Base-by-base conservation (phyloP, 139 green algal genomes). In the Micractinium conductrix region DNA sequence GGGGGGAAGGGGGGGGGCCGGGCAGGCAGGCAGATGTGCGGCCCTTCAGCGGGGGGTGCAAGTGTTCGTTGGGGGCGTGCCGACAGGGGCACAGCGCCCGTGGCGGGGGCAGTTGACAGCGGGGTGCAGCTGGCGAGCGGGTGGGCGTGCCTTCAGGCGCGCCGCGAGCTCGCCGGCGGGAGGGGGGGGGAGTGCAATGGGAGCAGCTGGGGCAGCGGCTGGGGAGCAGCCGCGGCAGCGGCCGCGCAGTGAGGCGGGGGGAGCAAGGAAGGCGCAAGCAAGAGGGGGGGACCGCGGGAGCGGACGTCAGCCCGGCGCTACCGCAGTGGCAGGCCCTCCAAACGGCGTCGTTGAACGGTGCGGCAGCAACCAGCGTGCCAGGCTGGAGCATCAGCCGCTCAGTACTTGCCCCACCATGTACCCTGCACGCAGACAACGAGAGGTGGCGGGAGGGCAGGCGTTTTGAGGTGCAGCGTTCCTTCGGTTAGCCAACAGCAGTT, bases 391-490 rank as follows among this genome's bases (percentile, higher is more conserved):
- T n/a, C n/a, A n/a, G 12, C 9, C 72, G 30, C 48, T 79, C 72
- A 79, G 44, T 79, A 79, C 72, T 79, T 79, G 72, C 72, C 72
- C 72, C 72, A 79, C 44, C 72, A 79, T 16, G 72, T 79, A 44
- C 44, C 44, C n/a, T n/a, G n/a, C n/a, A n/a, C n/a, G n/a, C n/a
- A n/a, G n/a, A n/a, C n/a, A n/a, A n/a, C n/a, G n/a, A 60, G 17
- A 60, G 14, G 50, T 17, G 17, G 14, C 50, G 17, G 50, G 50
- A 60, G 17, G 50, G 17, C 14, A 14, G 14, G 50, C 50, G 50
- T 60, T 60, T 26, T 17, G 14, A 26, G 50, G 14, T 60, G 14
- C 17, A n/a, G n/a, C n/a, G n/a, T n/a, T n/a, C n/a, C n/a, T n/a
- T n/a, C n/a, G n/a, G n/a, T n/a, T n/a, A n/a, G n/a, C n/a, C n/a